A percentile compares a stretch with the other conserved stretches of the same genome.
Evolutionary conservation across 73 alveolate genomes (phyloP).

Genomic region (Symbiodinium pilosum): DNA sequence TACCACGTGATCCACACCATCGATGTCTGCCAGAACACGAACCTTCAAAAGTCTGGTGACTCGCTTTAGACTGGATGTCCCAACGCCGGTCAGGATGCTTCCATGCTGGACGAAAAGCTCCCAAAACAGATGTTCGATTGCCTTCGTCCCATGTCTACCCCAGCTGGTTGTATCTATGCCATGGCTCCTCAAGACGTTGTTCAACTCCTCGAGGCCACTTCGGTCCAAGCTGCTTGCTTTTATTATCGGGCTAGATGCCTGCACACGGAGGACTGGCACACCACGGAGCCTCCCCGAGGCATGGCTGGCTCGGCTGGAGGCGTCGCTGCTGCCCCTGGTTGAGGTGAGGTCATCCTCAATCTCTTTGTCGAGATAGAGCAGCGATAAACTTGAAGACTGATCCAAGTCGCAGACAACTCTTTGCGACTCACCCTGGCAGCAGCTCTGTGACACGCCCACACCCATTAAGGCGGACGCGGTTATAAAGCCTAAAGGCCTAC

Average conservation of each 20-base stretch:
- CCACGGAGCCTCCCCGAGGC: slow-evolving; percentile 31
- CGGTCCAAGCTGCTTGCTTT: slow-evolving; percentile 39
- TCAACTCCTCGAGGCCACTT: slow-evolving; percentile 39
- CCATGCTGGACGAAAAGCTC: slow-evolving; percentile 68
- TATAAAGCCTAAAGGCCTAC: not conserved
- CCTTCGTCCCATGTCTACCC: slow-evolving; percentile 59
- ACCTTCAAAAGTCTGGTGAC: slow-evolving; percentile 40
- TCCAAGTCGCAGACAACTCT: slow-evolving; percentile 16
- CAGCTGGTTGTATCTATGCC: slow-evolving; percentile 23
- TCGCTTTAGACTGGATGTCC: slow-evolving; percentile 33
- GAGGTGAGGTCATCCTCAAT: slow-evolving; percentile 10
- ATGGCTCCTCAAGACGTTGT: slow-evolving; percentile 19
- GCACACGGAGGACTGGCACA: slow-evolving; percentile 42
- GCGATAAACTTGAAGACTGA: not conserved
- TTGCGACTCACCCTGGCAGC: slow-evolving; percentile 21
- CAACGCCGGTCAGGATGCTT: slow-evolving; percentile 41
- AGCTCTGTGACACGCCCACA: not conserved
- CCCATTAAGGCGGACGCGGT: not conserved
- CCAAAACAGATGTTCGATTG: slow-evolving; percentile 75
- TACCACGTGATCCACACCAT: slow-evolving; percentile 51
- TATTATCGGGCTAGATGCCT: not conserved
- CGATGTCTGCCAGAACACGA: slow-evolving; percentile 50
- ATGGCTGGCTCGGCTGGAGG: not conserved
- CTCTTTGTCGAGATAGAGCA: slow-evolving; percentile 7
- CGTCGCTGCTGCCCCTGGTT: not conserved